Conservation (phyloP, 176 grass and related monocot species). For the Oryza punctata region DNA sequence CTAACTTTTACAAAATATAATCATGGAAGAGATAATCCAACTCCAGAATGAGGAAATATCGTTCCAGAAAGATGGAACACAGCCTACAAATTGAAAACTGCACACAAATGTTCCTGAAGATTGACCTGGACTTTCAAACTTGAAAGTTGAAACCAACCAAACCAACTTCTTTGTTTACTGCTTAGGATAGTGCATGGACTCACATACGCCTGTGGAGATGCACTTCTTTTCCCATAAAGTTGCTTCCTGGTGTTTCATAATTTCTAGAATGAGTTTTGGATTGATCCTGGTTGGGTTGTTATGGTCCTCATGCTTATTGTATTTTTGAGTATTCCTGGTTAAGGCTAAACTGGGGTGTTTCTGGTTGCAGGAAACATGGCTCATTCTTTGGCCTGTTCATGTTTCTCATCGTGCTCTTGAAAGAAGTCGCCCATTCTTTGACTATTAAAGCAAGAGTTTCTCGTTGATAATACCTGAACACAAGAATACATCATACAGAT, state of each 20-base stretch:
- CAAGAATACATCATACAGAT: not conserved
- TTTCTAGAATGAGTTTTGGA: not conserved
- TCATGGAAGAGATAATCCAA: not conserved
- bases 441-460: not conserved
- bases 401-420: not conserved
- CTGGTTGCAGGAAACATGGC: conserved; percentile 2
- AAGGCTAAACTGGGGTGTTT: not conserved
- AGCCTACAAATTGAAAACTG: not conserved
- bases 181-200: not conserved
- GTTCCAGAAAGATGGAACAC: conserved; percentile 5
- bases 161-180: not conserved
- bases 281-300: not conserved
- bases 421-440: too few species aligned
- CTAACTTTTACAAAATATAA: not conserved
- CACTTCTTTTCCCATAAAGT: not conserved
- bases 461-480: not conserved
- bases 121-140: not conserved
- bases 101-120: not conserved
- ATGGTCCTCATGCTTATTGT: not conserved
- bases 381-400: not conserved
- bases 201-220: not conserved
- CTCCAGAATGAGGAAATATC: not conserved
- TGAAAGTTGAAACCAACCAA: not conserved
- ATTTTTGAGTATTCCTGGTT: not conserved
- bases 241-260: not conserved